These are phyloP conservation scores for Mallotus repandus DNA, from an alignment of 441 rosid species.

Conservation along the genomic window DNA sequence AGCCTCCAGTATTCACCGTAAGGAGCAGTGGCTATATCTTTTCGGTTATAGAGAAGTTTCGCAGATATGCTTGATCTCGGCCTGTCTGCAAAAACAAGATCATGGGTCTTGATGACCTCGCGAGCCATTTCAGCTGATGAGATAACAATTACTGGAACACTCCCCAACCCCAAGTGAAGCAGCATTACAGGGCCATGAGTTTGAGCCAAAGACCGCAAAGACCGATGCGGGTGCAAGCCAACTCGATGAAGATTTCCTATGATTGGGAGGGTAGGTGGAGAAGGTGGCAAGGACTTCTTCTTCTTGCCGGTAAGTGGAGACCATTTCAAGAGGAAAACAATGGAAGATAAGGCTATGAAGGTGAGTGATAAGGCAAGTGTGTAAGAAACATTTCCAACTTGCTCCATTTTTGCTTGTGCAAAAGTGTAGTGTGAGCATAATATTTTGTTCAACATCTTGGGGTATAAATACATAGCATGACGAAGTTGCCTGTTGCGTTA, in stretches of 20 bases:
- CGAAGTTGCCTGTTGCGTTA: too few species aligned
- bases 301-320: background rate
- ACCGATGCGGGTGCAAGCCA: constrained; percentile 28
- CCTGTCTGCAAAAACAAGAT: constrained; percentile 33
- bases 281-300: background rate
- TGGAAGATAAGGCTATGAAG: background rate
- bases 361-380: background rate
- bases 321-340: background rate
- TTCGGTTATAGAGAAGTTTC: constrained; percentile 28
- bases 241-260: constrained; percentile 33
- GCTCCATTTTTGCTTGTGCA: background rate
- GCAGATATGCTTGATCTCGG: constrained; percentile 14
- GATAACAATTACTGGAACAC: constrained; percentile 28
- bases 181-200: constrained; percentile 46
- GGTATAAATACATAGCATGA: too few species aligned
- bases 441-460: too few species aligned
- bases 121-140: constrained; percentile 36
- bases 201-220: constrained; percentile 29
- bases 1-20: constrained; percentile 54
- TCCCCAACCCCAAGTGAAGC: constrained; percentile 39
- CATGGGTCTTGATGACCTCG: constrained; percentile 47
- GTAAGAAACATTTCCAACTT: background rate
- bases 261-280: constrained; percentile 8
- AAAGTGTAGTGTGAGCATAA: too few species aligned
- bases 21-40: constrained; percentile 33